These are phyloP conservation scores for Sclerotinia borealis DNA, from an alignment of 2,329 filamentous ascomycete genomes.

Conservation along the genomic window DNA sequence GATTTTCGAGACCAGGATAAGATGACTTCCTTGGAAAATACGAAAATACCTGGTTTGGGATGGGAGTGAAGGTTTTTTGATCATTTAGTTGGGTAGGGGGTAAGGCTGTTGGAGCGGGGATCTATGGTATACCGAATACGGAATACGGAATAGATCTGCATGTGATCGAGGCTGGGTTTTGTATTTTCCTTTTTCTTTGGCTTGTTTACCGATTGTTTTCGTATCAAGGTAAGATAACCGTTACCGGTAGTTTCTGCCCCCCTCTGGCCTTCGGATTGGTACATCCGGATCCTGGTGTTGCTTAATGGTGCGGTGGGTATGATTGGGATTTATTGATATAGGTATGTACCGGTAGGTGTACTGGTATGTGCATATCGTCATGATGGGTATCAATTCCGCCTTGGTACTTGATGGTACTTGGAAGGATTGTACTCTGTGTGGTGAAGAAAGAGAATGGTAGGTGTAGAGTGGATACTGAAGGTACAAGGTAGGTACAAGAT, in stretches of 20 bases:
- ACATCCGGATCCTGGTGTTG: not conserved
- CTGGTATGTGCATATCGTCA: conserved; percentile 10
- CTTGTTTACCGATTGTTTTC: not conserved
- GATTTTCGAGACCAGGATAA: no score
- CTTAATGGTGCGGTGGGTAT: conserved; percentile 1
- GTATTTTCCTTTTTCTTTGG: not conserved
- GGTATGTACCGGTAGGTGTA: no score
- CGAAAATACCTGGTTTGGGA: not conserved
- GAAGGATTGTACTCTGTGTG: no score
- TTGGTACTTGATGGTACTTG: not conserved
- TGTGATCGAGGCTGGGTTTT: not conserved
- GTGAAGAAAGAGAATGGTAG: not conserved
- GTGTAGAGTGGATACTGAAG: not conserved
- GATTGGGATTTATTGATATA: conserved; percentile 1
- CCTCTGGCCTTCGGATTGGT: not conserved
- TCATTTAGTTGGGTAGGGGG: not conserved
- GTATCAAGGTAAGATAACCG: not conserved
- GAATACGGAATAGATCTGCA: not conserved
- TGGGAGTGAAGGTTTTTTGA: not conserved
- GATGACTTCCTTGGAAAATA: conserved; percentile 6
- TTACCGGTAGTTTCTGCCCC: no score
- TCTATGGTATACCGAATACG: not conserved
- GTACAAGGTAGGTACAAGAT: not conserved
- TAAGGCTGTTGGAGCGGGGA: not conserved
- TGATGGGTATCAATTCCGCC: not conserved